Evolutionary conservation across 2,329 filamentous ascomycete species (phyloP).

Genomic region (Hymenoscyphus linearis): DNA sequence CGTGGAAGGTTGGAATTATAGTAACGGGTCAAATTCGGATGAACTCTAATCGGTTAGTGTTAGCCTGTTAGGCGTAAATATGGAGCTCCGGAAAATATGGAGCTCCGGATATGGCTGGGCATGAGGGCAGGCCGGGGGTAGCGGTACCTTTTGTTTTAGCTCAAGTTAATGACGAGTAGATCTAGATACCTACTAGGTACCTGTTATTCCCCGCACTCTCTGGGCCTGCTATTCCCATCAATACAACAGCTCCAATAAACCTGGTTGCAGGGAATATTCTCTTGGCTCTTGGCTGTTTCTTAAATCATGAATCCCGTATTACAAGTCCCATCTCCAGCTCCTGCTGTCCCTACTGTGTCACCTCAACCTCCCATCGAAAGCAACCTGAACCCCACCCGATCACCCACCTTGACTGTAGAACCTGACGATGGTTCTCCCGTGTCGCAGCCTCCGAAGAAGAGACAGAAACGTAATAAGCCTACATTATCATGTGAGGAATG

Average conservation of each 20-base stretch:
- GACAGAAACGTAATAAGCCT: constrained; percentile 80
- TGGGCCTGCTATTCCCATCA: constrained; percentile 30
- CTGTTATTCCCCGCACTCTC: constrained; percentile 14
- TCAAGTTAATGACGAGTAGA: no score
- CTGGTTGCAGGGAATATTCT: neutral
- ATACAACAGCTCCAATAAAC: neutral
- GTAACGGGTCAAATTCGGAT: neutral
- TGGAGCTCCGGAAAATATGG: no score
- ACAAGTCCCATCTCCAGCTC: constrained; percentile 10
- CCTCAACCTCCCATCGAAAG: constrained; percentile 10
- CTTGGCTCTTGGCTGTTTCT: neutral
- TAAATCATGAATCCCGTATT: constrained; percentile 15
- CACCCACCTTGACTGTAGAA: constrained; percentile 12
- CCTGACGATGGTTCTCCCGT: constrained; percentile 11
- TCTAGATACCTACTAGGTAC: neutral
- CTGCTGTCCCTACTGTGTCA: constrained; percentile 5
- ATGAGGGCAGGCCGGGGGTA: no score
- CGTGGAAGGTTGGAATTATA: no score
- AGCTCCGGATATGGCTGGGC: no score
- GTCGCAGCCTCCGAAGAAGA: constrained; percentile 44
- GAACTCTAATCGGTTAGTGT: no score
- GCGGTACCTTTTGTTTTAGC: no score
- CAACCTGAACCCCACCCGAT: constrained; percentile 17
- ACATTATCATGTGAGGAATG: constrained; percentile 75
- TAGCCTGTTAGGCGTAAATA: no score